A percentile compares a stretch with the other conserved stretches of the same genome.
These are phyloP conservation scores for Leptographium procerum DNA, from an alignment of 2,329 filamentous ascomycete genomes.

Conservation along the genomic window DNA sequence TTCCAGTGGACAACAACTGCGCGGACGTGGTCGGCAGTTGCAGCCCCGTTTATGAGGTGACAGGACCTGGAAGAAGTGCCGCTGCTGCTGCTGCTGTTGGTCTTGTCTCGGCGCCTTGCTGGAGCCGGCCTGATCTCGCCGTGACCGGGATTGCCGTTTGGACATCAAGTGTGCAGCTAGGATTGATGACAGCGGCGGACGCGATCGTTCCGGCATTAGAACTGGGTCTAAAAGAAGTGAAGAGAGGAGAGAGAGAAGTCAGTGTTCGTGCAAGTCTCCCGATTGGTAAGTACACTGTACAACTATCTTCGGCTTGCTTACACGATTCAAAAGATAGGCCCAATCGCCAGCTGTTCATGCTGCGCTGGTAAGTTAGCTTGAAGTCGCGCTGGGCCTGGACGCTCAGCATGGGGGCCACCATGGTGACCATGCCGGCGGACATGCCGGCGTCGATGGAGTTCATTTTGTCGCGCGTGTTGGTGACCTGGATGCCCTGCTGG, in stretches of 20 bases:
- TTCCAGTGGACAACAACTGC: neutral
- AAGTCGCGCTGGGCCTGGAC: conserved; percentile 15
- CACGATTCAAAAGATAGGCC: conserved; percentile 13
- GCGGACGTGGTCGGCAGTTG: conserved; percentile 3
- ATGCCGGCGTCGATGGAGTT: conserved; percentile 10
- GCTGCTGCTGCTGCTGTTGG: conserved; percentile 3
- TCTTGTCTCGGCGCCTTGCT: neutral
- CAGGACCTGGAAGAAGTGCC: conserved; percentile 11
- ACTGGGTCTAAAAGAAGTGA: neutral
- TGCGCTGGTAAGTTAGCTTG: conserved; percentile 15
- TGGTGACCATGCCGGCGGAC: conserved; percentile 3
- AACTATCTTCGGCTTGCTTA: neutral
- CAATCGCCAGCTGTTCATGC: conserved; percentile 16
- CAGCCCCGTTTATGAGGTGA: conserved; percentile 9
- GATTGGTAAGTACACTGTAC: neutral
- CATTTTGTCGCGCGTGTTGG: conserved; percentile 8
- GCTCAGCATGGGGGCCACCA: conserved; percentile 10
- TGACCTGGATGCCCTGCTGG: conserved; percentile 10
- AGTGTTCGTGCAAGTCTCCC: neutral
- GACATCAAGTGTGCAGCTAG: conserved; percentile 1
- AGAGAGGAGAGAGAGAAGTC: too few species aligned
- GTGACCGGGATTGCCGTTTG: neutral
- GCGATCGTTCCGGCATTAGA: neutral
- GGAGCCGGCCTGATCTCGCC: too few species aligned
- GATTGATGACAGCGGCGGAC: neutral